Conservation (phyloP, 345 rosid genomes). For the Hypericum androsaemum region DNA sequence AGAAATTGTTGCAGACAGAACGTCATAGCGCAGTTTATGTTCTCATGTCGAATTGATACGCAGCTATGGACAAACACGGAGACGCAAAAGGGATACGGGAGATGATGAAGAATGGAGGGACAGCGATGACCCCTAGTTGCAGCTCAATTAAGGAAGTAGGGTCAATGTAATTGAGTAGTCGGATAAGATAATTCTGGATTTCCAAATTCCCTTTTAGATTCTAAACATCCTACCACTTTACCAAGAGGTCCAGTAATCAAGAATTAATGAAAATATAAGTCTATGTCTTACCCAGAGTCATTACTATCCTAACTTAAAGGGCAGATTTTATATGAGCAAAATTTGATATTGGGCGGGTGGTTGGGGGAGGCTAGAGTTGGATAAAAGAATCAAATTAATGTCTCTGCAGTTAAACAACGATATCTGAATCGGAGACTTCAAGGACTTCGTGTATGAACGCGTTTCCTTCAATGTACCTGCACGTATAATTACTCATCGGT, state of each 20-base stretch:
- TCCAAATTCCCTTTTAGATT: slow-evolving; percentile 8
- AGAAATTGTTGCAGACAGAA: slow-evolving; percentile 24
- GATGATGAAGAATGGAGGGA: slow-evolving; percentile 13
- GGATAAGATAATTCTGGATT: slow-evolving; percentile 9
- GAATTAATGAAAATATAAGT: no score
- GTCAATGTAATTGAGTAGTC: slow-evolving; percentile 14
- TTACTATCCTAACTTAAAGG: no score
- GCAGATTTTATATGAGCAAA: no score
- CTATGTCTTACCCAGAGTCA: no score
- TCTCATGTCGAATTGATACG: slow-evolving; percentile 24
- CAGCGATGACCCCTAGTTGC: slow-evolving; percentile 15
- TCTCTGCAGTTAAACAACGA: slow-evolving; percentile 31
- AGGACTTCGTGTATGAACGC: slow-evolving; percentile 55
- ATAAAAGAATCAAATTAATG: slow-evolving; percentile 7
- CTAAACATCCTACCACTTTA: no score
- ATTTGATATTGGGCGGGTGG: no score
- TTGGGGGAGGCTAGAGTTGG: background rate
- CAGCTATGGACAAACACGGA: slow-evolving; percentile 22
- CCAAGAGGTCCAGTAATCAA: no score
- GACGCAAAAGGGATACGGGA: slow-evolving; percentile 23
- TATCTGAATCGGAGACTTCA: slow-evolving; percentile 63
- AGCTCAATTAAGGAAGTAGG: slow-evolving; percentile 18
- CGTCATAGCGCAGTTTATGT: slow-evolving; percentile 27
- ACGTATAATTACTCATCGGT: background rate
- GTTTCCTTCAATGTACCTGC: slow-evolving; percentile 77